Base-by-base conservation (phyloP, 768 basidiomycete species). In the Mycena chlorophos region DNA sequence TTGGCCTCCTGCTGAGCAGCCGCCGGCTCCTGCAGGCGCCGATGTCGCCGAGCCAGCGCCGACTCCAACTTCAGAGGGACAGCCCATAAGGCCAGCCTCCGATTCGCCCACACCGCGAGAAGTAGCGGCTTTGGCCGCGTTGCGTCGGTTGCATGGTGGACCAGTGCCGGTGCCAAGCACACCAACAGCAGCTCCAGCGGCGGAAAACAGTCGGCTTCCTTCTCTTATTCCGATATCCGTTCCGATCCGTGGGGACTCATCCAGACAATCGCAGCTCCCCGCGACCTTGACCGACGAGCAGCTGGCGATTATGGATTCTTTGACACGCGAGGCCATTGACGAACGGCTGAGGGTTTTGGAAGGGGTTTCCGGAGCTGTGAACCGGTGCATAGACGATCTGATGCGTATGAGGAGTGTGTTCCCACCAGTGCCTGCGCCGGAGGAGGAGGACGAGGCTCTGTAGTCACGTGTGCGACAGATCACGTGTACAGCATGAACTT, bases 291-390 rank as follows among this genome's bases (percentile, higher is more conserved):
- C 78, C 4, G 82, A 84, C 16, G 81, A 81, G 37, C 88, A 92
- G 63, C 74, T 94, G 13, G 73, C 78, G 17, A 70, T 77, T 19
- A 72, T 93, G 70, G 89, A 93, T 59, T 72, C 64, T 25, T 66
- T 87, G 34, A 91, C 90, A 25, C 76, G 89, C 51, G 88, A 90
- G 61, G 88, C 88, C 5, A 88, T 97, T 47, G 91, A 94, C 61
- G 91, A 94, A 63, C 82, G 92, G 52, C 70, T 98, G 57, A 78
- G 84, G 39, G 79, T 92, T 34, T 72, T 98, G 31, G 87, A 93
- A 70, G 81, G 84, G 17, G 87, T 95, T 34, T 90, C 92, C 34
- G 76, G 76, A 31, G 80, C 85, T 3, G 75, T 94, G n/a, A 83
- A 83, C 66, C 78, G 79, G 19, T 87, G 91, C 63, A 80, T 91